Conservation (phyloP, 2,329 filamentous ascomycete genomes). For the Phyllosticta citribraziliensis region DNA sequence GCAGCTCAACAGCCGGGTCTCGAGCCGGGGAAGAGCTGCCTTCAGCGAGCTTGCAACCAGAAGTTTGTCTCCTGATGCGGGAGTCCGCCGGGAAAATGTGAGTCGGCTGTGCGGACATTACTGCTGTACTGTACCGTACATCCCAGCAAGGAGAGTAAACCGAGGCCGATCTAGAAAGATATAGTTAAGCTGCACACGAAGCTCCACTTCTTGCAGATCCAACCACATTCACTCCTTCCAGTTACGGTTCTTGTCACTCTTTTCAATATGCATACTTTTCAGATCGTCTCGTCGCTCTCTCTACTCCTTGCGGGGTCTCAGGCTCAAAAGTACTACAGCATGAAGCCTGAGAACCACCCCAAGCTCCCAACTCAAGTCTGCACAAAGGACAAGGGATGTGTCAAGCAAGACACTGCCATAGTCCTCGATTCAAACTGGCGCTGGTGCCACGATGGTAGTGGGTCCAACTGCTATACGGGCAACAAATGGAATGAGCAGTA, state of each 20-base stretch:
- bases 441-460: constrained; percentile 36
- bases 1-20: neutral
- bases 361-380: constrained; percentile 30
- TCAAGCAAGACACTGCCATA: constrained; percentile 25
- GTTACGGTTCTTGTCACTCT: neutral
- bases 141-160: neutral
- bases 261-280: neutral
- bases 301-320: constrained; percentile 26
- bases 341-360: constrained; percentile 33
- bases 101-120: neutral
- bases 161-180: neutral
- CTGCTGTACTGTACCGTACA: neutral
- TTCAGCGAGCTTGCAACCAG: neutral
- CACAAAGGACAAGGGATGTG: constrained; percentile 31
- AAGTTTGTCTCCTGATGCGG: neutral
- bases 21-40: neutral
- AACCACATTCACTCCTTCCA: neutral
- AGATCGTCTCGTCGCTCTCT: constrained; percentile 26
- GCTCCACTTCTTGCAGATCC: neutral
- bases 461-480: constrained; percentile 40
- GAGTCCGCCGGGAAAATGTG: neutral
- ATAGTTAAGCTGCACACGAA: neutral
- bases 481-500: constrained; percentile 33
- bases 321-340: constrained; percentile 34
- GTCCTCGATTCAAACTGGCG: constrained; percentile 42